Evolutionary conservation across 345 rosid species (phyloP).

Genomic region (Bruguiera parviflora): DNA sequence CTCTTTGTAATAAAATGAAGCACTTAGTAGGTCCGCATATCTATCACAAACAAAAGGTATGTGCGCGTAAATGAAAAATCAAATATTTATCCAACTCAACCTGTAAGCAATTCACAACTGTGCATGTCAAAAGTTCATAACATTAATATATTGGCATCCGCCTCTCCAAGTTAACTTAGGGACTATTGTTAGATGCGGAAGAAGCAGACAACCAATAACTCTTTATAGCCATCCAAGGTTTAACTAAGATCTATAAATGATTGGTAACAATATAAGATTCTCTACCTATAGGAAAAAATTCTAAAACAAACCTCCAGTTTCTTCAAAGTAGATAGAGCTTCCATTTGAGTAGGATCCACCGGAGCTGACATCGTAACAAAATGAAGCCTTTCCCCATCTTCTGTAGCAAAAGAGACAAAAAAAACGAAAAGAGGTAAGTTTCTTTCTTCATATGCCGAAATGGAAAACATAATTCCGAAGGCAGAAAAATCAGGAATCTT

Average conservation of each 20-base stretch:
- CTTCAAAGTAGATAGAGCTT: slow-evolving; percentile 60
- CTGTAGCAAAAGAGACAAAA: slow-evolving; percentile 14
- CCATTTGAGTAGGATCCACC: slow-evolving; percentile 70
- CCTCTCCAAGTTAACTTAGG: neutral
- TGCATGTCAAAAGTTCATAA: neutral
- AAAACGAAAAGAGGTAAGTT: neutral
- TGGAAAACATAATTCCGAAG: neutral
- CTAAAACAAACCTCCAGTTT: slow-evolving; percentile 59
- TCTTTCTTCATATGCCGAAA: neutral
- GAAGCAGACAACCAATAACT: neutral
- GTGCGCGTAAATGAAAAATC: too few species aligned
- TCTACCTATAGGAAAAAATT: neutral
- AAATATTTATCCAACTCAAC: slow-evolving; percentile 2
- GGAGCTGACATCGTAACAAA: slow-evolving; percentile 35
- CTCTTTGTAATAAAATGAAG: too few species aligned
- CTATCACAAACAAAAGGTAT: too few species aligned
- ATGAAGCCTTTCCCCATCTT: slow-evolving; percentile 27
- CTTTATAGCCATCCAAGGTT: slow-evolving; percentile 8
- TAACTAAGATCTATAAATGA: neutral
- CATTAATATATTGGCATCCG: slow-evolving; percentile 1
- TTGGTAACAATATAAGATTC: neutral
- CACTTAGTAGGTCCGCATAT: too few species aligned
- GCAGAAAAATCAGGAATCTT: neutral
- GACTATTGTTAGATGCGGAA: neutral
- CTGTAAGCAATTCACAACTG: neutral